Conservation (phyloP, 78 protist species). For the slime mould (Dictyostelium discoideum) region dicty_2.7 NC_007088.5:678501-679000, state of each 20-base stretch:
- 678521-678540: conserved; percentile 62
- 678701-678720: conserved; percentile 11
- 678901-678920: conserved; percentile 60
- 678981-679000: conserved; percentile 64
- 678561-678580: conserved; percentile 69
- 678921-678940: conserved; percentile 11
- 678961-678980: conserved; percentile 75
- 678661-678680: conserved; percentile 80
- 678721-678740: conserved; percentile 8
- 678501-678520: conserved; percentile 59
- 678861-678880: background rate
- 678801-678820: background rate
- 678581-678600: background rate
- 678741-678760: background rate
- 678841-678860: background rate
- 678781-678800: background rate
- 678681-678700: conserved; percentile 64
- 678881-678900: conserved; percentile 45
- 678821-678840: background rate
- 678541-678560: conserved; percentile 60
- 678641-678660: conserved; percentile 52
- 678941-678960: conserved; percentile 63
- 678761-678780: conserved; percentile 11
- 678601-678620: too few species aligned
- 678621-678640: too few species aligned